Conservation (phyloP, 192 early-diverging fungal species). For the Chytriomyces hyalinus region DNA sequence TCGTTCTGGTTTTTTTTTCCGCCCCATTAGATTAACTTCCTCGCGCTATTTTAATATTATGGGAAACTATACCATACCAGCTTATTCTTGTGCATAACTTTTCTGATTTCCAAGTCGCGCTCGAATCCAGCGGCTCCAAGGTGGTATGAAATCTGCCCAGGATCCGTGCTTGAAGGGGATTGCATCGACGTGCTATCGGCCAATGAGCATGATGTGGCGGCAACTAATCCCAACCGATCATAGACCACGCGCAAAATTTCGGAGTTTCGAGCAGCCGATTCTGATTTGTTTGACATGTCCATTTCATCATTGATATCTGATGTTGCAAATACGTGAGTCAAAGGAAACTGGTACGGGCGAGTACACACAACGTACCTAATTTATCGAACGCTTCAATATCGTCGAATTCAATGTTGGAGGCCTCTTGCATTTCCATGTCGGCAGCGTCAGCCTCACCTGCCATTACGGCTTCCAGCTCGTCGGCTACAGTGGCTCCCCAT, state of each 20-base stretch:
- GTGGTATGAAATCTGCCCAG: constrained; percentile 2
- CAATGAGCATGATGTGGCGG: not conserved
- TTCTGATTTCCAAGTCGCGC: constrained; percentile 29
- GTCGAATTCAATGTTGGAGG: too few species aligned
- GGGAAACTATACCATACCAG: not conserved
- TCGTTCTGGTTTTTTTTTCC: constrained; percentile 37
- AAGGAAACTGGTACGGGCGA: too few species aligned
- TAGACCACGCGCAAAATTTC: not conserved
- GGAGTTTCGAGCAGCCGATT: not conserved
- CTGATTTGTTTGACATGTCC: too few species aligned
- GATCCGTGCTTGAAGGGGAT: not conserved
- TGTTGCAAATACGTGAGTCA: too few species aligned
- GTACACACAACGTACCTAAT: too few species aligned
- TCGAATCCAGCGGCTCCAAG: not conserved
- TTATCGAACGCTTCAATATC: too few species aligned
- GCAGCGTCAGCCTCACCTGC: not conserved
- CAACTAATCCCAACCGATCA: not conserved
- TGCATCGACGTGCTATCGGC: not conserved
- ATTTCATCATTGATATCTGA: too few species aligned
- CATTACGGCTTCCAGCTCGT: not conserved
- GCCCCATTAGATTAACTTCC: not conserved
- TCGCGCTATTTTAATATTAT: not conserved
- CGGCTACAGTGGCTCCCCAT: constrained; percentile 14
- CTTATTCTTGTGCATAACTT: constrained; percentile 19
- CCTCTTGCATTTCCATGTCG: not conserved